These are phyloP conservation scores for Paecilomyces fulvus DNA, from an alignment of 2,329 filamentous ascomycete species.

Conservation along the genomic window DNA sequence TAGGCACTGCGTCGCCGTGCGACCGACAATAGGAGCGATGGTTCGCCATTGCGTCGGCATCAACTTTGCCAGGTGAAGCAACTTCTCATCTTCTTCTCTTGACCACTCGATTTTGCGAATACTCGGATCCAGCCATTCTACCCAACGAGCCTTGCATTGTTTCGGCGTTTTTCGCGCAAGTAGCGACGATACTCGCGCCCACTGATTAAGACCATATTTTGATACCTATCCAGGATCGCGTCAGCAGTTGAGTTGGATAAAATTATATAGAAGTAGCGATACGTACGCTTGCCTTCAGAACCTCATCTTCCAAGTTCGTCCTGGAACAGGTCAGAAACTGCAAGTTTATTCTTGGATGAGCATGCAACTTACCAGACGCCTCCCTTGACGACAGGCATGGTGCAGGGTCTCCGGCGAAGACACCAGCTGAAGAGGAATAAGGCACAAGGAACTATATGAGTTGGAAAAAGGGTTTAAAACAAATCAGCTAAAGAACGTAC, in stretches of 20 bases:
- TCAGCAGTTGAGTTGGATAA: conserved; percentile 1
- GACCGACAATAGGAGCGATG: conserved; percentile 90
- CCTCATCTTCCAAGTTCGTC: conserved; percentile 79
- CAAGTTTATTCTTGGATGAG: background rate
- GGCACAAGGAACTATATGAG: background rate
- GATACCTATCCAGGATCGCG: conserved; percentile 45
- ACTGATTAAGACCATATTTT: conserved; percentile 94
- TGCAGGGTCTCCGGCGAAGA: conserved; percentile 15
- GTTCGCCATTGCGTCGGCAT: conserved; percentile 99
- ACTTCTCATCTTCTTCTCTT: conserved; percentile 95
- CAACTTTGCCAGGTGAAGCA: conserved; percentile 91
- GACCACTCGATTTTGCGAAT: conserved; percentile 99
- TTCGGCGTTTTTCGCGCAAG: conserved; percentile 96
- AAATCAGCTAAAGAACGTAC: background rate
- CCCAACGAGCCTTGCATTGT: conserved; percentile 98
- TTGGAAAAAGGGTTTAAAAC: background rate
- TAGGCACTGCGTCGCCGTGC: conserved; percentile 93
- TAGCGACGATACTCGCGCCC: conserved; percentile 95
- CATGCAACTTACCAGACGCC: conserved; percentile 46
- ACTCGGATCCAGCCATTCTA: conserved; percentile 94
- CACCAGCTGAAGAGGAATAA: background rate
- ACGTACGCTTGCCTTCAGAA: conserved; percentile 75
- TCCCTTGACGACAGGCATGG: conserved; percentile 59
- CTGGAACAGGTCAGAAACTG: conserved; percentile 18
- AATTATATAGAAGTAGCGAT: background rate